These are phyloP conservation scores for Lignosus rhinocerotis DNA, from an alignment of 1,284 basidiomycete genomes.

Conservation along the genomic window DNA sequence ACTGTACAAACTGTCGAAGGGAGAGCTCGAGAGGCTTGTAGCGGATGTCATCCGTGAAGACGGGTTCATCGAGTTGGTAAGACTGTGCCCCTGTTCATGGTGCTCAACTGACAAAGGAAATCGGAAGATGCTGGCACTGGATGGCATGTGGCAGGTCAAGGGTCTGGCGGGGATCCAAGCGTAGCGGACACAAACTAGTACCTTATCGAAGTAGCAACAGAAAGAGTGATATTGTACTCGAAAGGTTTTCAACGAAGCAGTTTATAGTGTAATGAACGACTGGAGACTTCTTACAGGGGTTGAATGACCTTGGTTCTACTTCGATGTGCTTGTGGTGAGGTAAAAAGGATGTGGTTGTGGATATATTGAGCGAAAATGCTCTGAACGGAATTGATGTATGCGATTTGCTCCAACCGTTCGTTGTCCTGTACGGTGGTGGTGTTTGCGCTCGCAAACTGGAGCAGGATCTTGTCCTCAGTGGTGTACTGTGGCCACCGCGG, in stretches of 20 bases:
- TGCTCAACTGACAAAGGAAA: background rate
- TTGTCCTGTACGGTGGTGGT: conserved; percentile 17
- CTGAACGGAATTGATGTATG: conserved; percentile 12
- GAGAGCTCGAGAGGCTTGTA: conserved; percentile 35
- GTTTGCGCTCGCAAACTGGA: conserved; percentile 21
- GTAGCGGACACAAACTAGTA: background rate
- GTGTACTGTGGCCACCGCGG: conserved; percentile 24
- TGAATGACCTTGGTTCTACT: background rate
- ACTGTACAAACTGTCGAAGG: conserved; percentile 29
- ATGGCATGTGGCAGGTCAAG: conserved; percentile 25
- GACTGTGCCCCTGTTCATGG: background rate
- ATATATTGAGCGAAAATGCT: background rate
- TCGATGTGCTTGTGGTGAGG: background rate
- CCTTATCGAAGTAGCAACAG: background rate
- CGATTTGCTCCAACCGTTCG: conserved; percentile 18
- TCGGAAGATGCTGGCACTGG: conserved; percentile 17
- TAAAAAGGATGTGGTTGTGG: background rate
- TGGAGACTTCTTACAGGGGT: background rate
- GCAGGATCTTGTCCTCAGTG: conserved; percentile 8
- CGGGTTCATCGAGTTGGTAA: conserved; percentile 34
- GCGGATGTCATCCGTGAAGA: conserved; percentile 35
- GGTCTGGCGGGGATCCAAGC: conserved; percentile 9
- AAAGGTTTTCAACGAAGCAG: background rate
- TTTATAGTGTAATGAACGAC: background rate
- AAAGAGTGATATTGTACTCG: background rate